Evolutionary conservation across 164 flowering plant genomes (phyloP), one percentile per base, ranked within the genome.

Genomic region (Liriodendron chinense): DNA sequence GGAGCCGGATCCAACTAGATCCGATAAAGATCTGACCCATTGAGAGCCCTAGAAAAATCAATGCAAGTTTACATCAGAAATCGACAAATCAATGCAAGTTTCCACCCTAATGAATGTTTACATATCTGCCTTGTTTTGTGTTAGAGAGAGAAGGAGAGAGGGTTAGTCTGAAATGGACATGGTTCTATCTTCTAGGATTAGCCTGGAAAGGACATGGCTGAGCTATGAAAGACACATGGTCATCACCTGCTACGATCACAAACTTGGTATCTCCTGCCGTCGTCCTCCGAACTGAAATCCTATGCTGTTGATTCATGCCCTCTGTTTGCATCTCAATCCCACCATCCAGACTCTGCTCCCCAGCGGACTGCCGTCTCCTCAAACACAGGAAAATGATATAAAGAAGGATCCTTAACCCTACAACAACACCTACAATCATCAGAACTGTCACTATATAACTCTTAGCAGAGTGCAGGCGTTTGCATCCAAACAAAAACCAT

Each of bases 401-500:
- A 56, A 76, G 77, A 70, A 84, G 59, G 23, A 83, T 18, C 7
- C 87, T 82, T 7, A 82, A 28, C 22, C 76, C 78, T 0, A 81
- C 4, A 22, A 83, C 53, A 62, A 82, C 78, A 53, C 80, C 77
- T 1, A 82, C 56, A 63, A 83, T 56, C 69, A 80, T 74, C 75
- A 83, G 10, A 64, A 76, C 82, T 14, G 83, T 72, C 3, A 82
- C 21, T 20, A 82, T 49, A 26, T 82, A 86, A 64, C 34, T 71
- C 50, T 64, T 74, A 53, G 66, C 56, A 7, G 87, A 81, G 69
- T 74, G 78, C 14, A 78, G 56, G 14, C 24, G 72, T 47, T 72
- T 74, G 80, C 89, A 86, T 14, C 83, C 72, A 12, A 75, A 65
- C 0, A 83, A 18, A 14, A 75, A 10, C 26, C 80, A 78, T 1